Base-by-base conservation (phyloP, 2,329 filamentous ascomycete genomes). In the Trichophaea hybrida region DNA sequence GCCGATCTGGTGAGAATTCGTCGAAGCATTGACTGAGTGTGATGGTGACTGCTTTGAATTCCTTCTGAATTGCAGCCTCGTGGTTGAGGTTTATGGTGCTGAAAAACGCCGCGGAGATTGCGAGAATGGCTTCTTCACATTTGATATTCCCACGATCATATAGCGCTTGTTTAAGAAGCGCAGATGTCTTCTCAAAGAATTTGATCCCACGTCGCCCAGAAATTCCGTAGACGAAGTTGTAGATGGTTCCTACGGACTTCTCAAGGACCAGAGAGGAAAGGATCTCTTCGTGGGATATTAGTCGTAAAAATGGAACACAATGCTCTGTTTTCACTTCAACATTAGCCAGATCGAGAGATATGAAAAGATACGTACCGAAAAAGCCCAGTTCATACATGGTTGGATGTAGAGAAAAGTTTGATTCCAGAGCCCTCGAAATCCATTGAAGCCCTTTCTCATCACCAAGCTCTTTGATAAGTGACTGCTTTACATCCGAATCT, bases 211-310 rank as follows among this genome's bases (percentile, higher is more conserved):
- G 65, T 31, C 58, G 62, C 6, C 68, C 68, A 34, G 64, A 60
- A 10, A 58, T 59, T 1, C 68, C 68, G 52, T 69, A 69, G 2
- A 69, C 46, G 10, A 69, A 59, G 50, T 68, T 69, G 51, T 68
- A 70, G 32, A 70, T 69, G 10, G 68, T 68, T 15, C 68, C 65
- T 12, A 70, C 63, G 5, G 64, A 59, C 33, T 66, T 66, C 49
- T 70, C 68, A 0, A 70, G 61, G 13, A 65, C 58, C 7, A 69
- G 55, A 1, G 67, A 66, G 24, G 59, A 49, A 12, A 66, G 51
- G 35, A 69, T 64, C 24, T 63, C 59, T 8, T 65, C 61, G 37
- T 68, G 61, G 4, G 68, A 65, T 5, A 70, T 59, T 10, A 69
- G 59, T 15, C 61, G 65, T 5, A 69, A 57, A 50, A 69, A 67